phyloP scores from a whole-genome alignment of 257 asterid species.

The Rubia yunnanensis region DNA sequence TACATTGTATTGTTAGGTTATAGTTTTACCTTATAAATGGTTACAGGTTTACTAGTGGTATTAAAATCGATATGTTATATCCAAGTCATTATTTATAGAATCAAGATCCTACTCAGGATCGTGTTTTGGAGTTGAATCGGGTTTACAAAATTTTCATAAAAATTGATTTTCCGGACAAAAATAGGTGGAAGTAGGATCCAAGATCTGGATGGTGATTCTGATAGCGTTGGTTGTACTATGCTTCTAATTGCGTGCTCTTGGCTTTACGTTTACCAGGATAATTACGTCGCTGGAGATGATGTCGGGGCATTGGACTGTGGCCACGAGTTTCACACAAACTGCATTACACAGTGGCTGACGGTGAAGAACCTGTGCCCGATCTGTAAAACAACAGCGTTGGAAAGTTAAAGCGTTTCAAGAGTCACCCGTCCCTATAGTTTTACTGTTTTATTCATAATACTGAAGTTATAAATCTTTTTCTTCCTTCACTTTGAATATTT shows the following conservation, averaged over 20 bases:
- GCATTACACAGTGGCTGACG: conserved; percentile 78
- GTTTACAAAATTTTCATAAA: too few species aligned
- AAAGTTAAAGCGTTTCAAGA: conserved; percentile 16
- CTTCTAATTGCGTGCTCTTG: background rate
- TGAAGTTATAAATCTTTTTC: background rate
- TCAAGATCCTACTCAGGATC: too few species aligned
- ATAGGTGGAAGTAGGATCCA: too few species aligned
- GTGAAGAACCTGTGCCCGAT: conserved; percentile 83
- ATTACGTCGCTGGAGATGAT: conserved; percentile 48
- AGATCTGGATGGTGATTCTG: too few species aligned
- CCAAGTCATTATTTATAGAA: too few species aligned
- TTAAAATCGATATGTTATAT: too few species aligned
- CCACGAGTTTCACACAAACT: conserved; percentile 65
- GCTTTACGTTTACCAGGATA: conserved; percentile 42
- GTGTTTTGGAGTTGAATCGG: too few species aligned
- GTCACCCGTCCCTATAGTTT: background rate
- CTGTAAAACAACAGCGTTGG: conserved; percentile 69
- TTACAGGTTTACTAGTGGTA: too few species aligned
- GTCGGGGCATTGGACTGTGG: conserved; percentile 66
- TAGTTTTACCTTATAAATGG: too few species aligned
- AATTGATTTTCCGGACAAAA: too few species aligned
- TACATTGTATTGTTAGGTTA: too few species aligned
- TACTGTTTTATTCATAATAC: background rate
- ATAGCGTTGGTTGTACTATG: too few species aligned
- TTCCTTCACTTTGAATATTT: conserved; percentile 6